Base-by-base conservation (phyloP, 768 basidiomycete species). In the Bullera alba region DNA sequence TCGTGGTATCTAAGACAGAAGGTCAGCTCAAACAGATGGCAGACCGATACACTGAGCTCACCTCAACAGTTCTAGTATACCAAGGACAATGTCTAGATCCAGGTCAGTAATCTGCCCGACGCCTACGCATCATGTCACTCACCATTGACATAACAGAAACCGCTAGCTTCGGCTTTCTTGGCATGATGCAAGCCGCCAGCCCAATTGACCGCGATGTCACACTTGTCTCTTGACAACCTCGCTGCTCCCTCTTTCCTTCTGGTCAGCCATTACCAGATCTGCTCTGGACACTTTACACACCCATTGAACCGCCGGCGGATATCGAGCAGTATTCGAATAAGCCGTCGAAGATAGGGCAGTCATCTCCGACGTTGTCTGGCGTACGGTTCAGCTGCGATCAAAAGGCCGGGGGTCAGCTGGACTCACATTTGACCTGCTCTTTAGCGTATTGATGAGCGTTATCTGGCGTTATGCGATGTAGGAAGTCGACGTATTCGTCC, bases 71-170 rank as follows among this genome's bases (percentile, higher is more conserved):
- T 97, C 95, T 26, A 97, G 78, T 52, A 97, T 93, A 2, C 93
- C 93, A 17, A 99, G 80, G 5, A 99, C 95, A 58, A 97, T 97
- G 67, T 97, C 93, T 95, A 62, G 21, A 34, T n/a, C n/a, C n/a
- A n/a, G n/a, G 42, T 38, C n/a, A 53, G 53, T 25, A 19, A 32
- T n/a, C 7, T 30, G 32, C 16, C 19, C 0, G 22, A 45, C 5
- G 14, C 6, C 17, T 27, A 16, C 19, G 3, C 23, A 23, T 6
- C n/a, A 19, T 12, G 16, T 36, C 15, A 61, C 77, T 34, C 52
- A 91, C 91, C 93, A 64, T 97, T 97, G 37, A 97, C 88, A 71
- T 97, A 99, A 75, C 95, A 99, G 74, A 99, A 99, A 1, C 95
- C 95, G 61, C 88, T 92, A 0, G 95, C 95, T 75, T 99, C 95